Evolutionary conservation across 306 rosid species (phyloP), one percentile per base, ranked within the genome.

Genomic region (Cucurbita maxima): DNA sequence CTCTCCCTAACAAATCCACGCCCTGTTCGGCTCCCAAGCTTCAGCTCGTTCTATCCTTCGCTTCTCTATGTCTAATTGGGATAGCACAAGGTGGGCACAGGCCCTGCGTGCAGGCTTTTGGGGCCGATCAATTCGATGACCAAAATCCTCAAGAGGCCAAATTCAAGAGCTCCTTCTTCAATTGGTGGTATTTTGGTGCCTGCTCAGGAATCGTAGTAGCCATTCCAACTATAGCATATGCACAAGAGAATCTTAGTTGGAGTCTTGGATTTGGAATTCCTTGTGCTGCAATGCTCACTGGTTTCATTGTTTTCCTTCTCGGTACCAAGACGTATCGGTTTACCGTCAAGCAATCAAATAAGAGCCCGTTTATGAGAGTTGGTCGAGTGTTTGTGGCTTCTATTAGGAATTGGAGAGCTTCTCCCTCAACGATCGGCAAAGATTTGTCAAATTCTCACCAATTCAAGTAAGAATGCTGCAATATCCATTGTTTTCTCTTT

Each of bases 101-200:
- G 86, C 92, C 96, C 6, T 87, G 91, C 73, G 89, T 87, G 48
- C 89, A 86, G 80, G 96, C 92, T 22, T 90, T 90, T 38, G 96
- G 92, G 61, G 96, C 92, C 1, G 92, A 86, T 62, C 96, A 90
- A 73, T 90, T 88, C 45, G 96, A 90, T 58, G 86, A 76, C 19
- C 37, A 77, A 15, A 76, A 90, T 68, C 87, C 86, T 5, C 59
- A 81, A 76, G 92, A 91, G 74, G 67, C 76, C 82, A 81, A 76
- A 47, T 91, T 86, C 16, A 85, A 87, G 86, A 76, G 92, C 86
- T 82, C 97, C 36, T 91, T 91, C 85, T 91, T 91, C 78, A 91
- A 88, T 56, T 91, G 96, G 97, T 88, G 97, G 97, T 87, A 79
- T 83, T 88, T 88, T 53, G 73, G 87, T 7, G 25, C 84, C 34